Conservation (phyloP, 352 stramenopile species). For the Pythium aquatile region DNA sequence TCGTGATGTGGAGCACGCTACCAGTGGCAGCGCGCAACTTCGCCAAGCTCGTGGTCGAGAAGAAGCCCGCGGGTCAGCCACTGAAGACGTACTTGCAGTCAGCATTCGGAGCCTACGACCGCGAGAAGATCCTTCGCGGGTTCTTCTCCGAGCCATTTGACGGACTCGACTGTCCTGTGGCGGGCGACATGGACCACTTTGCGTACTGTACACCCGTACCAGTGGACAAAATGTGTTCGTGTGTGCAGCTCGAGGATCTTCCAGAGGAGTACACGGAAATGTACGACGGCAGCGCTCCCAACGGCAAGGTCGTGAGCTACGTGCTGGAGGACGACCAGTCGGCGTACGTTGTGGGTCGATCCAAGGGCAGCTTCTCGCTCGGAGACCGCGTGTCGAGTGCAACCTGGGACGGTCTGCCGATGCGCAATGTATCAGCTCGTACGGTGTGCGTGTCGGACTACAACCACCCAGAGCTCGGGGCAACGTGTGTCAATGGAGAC, state of each 20-base stretch:
- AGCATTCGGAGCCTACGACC: background rate
- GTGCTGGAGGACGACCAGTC: background rate
- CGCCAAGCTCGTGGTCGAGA: slow-evolving; percentile 10
- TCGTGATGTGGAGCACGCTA: slow-evolving; percentile 15
- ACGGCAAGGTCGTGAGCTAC: slow-evolving; percentile 8
- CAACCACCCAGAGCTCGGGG: slow-evolving; percentile 16
- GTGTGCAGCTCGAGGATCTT: slow-evolving; percentile 16
- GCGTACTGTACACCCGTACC: slow-evolving; percentile 16
- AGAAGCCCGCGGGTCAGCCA: slow-evolving; percentile 5
- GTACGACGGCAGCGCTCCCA: slow-evolving; percentile 11
- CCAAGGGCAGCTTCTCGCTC: slow-evolving; percentile 6
- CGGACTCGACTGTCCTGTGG: slow-evolving; percentile 8
- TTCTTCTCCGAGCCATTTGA: slow-evolving; percentile 14
- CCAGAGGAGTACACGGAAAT: slow-evolving; percentile 16
- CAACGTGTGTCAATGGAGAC: slow-evolving; percentile 1
- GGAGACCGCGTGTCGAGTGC: background rate
- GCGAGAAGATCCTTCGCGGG: slow-evolving; percentile 12
- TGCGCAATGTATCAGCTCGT: slow-evolving; percentile 4
- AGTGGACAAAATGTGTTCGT: slow-evolving; percentile 16
- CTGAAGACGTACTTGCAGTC: slow-evolving; percentile 7
- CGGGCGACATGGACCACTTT: slow-evolving; percentile 17
- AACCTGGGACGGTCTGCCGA: slow-evolving; percentile 6
- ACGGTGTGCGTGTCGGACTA: slow-evolving; percentile 15
- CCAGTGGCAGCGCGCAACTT: background rate
- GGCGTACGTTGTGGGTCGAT: slow-evolving; percentile 9